Evolutionary conservation across 202 grass and related monocot genomes (phyloP).

Genomic region (Eragrostis tef): DNA sequence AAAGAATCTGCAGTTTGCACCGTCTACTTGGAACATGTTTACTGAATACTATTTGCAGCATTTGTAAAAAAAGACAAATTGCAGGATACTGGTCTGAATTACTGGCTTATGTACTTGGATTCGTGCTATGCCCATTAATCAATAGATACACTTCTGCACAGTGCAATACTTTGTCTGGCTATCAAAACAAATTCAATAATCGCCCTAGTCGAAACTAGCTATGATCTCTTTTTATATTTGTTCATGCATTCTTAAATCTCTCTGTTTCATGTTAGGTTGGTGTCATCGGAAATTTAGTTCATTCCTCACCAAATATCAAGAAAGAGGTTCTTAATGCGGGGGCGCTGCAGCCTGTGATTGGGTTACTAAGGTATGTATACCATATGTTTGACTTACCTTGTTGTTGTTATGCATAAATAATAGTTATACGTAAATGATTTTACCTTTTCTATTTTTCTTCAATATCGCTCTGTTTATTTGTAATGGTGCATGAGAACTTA

Average conservation of each 20-base stretch:
- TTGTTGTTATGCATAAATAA: constrained; percentile 19
- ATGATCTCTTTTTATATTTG: constrained; percentile 29
- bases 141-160: not conserved
- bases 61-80: too few species aligned
- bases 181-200: too few species aligned
- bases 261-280: constrained; percentile 74
- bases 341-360: constrained; percentile 95
- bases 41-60: too few species aligned
- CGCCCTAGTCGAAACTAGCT: constrained; percentile 13
- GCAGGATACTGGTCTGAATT: not conserved
- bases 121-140: constrained; percentile 26
- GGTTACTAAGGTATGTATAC: constrained; percentile 98
- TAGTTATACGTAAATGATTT: too few species aligned
- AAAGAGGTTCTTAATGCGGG: constrained; percentile 97
- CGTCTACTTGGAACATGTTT: too few species aligned
- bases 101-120: constrained; percentile 17
- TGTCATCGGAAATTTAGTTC: constrained; percentile 99
- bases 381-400: too few species aligned
- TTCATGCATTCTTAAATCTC: constrained; percentile 38
- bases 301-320: constrained; percentile 99
- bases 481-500: constrained; percentile 5
- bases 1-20: too few species aligned
- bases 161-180: constrained; percentile 29
- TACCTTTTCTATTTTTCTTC: not conserved
- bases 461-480: constrained; percentile 13